These are phyloP conservation scores for Helicosporidium sp. DNA, from an alignment of 139 green algal genomes.

Conservation along the genomic window DNA sequence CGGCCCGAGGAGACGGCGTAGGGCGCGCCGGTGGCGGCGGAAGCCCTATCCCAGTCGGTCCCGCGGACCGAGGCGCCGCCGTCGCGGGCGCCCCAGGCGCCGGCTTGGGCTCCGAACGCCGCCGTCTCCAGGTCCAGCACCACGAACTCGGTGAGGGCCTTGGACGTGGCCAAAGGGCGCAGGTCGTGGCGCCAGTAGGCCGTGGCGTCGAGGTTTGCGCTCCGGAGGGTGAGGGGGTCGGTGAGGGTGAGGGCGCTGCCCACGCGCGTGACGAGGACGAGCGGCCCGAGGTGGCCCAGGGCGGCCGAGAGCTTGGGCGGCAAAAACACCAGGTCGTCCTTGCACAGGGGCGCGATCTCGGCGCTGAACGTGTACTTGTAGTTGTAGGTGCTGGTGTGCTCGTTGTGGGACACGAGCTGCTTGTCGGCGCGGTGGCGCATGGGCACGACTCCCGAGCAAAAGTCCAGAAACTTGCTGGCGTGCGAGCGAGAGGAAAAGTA, in stretches of 20 bases:
- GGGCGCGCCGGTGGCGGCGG: constrained; percentile 55
- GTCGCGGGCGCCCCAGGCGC: not conserved
- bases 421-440: constrained; percentile 60
- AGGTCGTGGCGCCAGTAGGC: constrained; percentile 63
- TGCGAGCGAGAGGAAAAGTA: constrained; percentile 71
- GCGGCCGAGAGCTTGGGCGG: constrained; percentile 43
- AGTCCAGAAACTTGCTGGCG: constrained; percentile 85
- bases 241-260: constrained; percentile 65
- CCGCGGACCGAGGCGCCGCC: constrained; percentile 1
- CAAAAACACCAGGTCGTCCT: constrained; percentile 87
- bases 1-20: constrained; percentile 73
- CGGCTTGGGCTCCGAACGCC: not conserved
- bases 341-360: constrained; percentile 85
- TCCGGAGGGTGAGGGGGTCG: constrained; percentile 64
- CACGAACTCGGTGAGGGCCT: constrained; percentile 66
- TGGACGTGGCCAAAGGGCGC: constrained; percentile 30
- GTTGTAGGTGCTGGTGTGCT: constrained; percentile 82
- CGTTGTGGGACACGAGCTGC: constrained; percentile 91
- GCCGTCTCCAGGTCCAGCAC: constrained; percentile 73
- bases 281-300: constrained; percentile 61
- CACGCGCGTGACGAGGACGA: constrained; percentile 70
- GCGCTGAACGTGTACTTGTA: constrained; percentile 97
- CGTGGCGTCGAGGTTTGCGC: constrained; percentile 23
- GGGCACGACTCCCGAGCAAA: constrained; percentile 45
- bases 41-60: too few species aligned